A percentile compares a stretch with the other conserved stretches of the same genome.
These are phyloP conservation scores for Hyaloperonospora brassicae DNA, from an alignment of 352 stramenopile genomes.

Conservation along the genomic window DNA sequence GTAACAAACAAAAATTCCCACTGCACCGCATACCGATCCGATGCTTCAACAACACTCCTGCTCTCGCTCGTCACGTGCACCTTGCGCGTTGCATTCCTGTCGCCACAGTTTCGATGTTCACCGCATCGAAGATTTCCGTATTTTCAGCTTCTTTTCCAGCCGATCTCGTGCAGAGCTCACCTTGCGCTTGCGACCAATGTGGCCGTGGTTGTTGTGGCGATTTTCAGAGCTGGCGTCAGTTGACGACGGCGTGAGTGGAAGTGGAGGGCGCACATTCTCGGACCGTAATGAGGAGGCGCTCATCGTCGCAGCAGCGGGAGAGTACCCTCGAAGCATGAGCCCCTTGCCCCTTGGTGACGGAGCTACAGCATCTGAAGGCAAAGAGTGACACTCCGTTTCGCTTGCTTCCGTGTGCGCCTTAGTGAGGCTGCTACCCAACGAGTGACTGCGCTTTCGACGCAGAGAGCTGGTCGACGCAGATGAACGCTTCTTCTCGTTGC, in stretches of 20 bases:
- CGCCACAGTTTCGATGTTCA: conserved; percentile 12
- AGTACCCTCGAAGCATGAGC: conserved; percentile 30
- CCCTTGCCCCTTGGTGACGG: conserved; percentile 30
- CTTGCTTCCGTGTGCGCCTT: conserved; percentile 8
- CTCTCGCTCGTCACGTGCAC: conserved; percentile 1
- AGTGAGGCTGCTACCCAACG: conserved; percentile 13
- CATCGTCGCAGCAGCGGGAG: conserved; percentile 15
- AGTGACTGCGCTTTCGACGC: conserved; percentile 23
- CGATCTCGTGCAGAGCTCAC: conserved; percentile 48
- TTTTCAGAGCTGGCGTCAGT: conserved; percentile 13
- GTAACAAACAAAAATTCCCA: conserved; percentile 11
- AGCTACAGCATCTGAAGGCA: conserved; percentile 11
- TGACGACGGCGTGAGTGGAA: conserved; percentile 30
- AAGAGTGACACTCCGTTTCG: conserved; percentile 7
- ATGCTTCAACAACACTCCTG: conserved; percentile 1
- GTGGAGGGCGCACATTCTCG: conserved; percentile 33
- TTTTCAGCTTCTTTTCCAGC: conserved; percentile 78
- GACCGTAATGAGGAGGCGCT: conserved; percentile 13
- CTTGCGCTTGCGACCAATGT: conserved; percentile 42
- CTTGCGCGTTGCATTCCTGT: conserved; percentile 1
- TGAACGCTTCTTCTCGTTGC: conserved; percentile 8
- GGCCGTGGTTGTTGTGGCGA: conserved; percentile 16
- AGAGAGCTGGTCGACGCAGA: conserved; percentile 14
- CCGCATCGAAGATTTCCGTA: conserved; percentile 38
- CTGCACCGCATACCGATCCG: conserved; percentile 8